Evolutionary conservation across 129 eudicot species (phyloP).

Genomic region (Logfia minima): DNA sequence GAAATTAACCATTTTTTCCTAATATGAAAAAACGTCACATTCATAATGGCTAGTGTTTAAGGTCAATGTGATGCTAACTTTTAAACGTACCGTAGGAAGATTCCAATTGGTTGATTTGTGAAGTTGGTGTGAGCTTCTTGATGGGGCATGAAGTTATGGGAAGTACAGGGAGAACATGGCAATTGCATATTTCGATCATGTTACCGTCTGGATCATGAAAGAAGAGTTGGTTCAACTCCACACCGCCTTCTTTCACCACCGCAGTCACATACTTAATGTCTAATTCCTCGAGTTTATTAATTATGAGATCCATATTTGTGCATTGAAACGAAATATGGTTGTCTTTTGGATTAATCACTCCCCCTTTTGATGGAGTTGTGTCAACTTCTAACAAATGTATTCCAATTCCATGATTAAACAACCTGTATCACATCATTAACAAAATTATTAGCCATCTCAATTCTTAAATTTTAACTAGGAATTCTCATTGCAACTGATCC

Average conservation of each 20-base stretch:
- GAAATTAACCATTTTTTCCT: neutral
- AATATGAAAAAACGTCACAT: neutral
- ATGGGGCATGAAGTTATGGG: slow-evolving; percentile 60
- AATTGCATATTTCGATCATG: slow-evolving; percentile 88
- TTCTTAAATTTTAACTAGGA: too few relatives aligned
- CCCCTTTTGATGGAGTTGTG: slow-evolving; percentile 35
- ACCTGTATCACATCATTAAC: slow-evolving; percentile 33
- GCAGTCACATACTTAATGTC: slow-evolving; percentile 57
- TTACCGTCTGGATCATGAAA: slow-evolving; percentile 81
- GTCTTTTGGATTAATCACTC: slow-evolving; percentile 65
- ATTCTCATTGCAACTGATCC: too few relatives aligned
- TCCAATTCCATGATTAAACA: slow-evolving; percentile 70
- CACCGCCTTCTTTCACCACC: slow-evolving; percentile 61
- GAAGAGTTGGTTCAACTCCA: slow-evolving; percentile 69
- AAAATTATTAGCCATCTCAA: neutral
- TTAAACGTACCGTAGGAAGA: slow-evolving; percentile 28
- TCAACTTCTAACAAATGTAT: slow-evolving; percentile 68
- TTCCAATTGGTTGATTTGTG: slow-evolving; percentile 6
- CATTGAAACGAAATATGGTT: slow-evolving; percentile 85
- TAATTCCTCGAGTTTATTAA: slow-evolving; percentile 43
- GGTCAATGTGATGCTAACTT: too few relatives aligned
- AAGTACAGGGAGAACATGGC: slow-evolving; percentile 69
- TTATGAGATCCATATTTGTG: slow-evolving; percentile 53
- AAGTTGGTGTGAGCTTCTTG: slow-evolving; percentile 25
- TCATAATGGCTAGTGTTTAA: neutral